These are phyloP conservation scores for Pseudogymnoascus verrucosus DNA, from an alignment of 2,329 filamentous ascomycete genomes.

Conservation along the genomic window DNA sequence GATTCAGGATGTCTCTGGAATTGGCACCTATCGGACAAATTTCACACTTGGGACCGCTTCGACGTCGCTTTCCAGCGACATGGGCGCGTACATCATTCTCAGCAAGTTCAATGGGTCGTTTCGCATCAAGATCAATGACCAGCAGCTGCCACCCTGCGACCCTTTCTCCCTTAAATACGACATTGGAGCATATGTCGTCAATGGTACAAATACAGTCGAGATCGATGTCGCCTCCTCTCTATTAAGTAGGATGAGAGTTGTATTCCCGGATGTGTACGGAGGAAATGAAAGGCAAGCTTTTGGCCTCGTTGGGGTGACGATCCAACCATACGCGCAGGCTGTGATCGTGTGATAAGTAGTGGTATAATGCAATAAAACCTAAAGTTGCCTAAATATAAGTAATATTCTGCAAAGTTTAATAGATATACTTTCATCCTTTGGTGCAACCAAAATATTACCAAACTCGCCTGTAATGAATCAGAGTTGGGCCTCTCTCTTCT, in stretches of 20 bases:
- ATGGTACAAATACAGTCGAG: background rate
- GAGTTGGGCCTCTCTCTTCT: too few relatives aligned
- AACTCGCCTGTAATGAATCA: too few relatives aligned
- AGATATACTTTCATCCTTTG: too few relatives aligned
- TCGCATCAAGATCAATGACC: background rate
- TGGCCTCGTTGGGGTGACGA: background rate
- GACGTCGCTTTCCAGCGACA: background rate
- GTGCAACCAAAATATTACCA: too few relatives aligned
- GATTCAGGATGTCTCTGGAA: slow-evolving; percentile 3
- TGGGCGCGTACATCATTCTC: background rate
- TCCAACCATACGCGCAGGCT: background rate
- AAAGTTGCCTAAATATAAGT: too few relatives aligned
- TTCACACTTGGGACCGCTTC: background rate
- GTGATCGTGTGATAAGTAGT: background rate
- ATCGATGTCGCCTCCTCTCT: background rate
- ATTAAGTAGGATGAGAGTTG: background rate
- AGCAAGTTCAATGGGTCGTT: background rate
- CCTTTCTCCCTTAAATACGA: background rate
- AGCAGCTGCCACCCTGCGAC: background rate
- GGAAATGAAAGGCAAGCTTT: background rate
- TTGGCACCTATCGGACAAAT: slow-evolving; percentile 3
- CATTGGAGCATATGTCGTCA: background rate
- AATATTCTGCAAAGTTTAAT: too few relatives aligned
- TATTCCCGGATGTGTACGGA: background rate
- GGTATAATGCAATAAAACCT: too few relatives aligned